A percentile compares a stretch with the other conserved stretches of the same genome.
Conservation (phyloP, 148 eudicot genomes). For the Oxyria digyna region DNA sequence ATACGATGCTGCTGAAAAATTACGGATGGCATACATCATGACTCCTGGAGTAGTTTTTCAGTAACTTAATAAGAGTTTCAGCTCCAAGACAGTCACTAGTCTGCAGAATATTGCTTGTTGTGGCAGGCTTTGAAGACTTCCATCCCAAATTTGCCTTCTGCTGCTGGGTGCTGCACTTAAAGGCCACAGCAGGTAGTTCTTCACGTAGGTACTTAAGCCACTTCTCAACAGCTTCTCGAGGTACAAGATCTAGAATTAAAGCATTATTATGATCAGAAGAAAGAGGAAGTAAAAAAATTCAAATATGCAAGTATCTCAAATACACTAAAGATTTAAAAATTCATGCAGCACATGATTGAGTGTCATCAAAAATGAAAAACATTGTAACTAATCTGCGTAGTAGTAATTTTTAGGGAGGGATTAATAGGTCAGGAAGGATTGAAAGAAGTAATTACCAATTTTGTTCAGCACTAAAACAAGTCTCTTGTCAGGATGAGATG, state of each 20-base stretch:
- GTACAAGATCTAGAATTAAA: constrained; percentile 67
- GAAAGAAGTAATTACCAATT: constrained; percentile 42
- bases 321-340: neutral
- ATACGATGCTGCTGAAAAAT: neutral
- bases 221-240: constrained; percentile 90
- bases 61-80: constrained; percentile 72
- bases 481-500: constrained; percentile 64
- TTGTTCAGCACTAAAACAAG: constrained; percentile 86
- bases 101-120: constrained; percentile 55
- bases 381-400: neutral
- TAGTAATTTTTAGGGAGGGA: neutral
- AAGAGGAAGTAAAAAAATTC: too few relatives aligned
- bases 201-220: constrained; percentile 99
- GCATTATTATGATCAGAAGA: neutral
- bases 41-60: constrained; percentile 92
- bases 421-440: neutral
- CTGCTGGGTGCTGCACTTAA: constrained; percentile 94
- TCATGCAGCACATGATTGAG: neutral
- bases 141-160: constrained; percentile 75
- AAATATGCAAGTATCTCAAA: neutral
- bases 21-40: constrained; percentile 46
- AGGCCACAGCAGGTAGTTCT: constrained; percentile 90
- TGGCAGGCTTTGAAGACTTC: constrained; percentile 61
- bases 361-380: neutral
- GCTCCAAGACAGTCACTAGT: constrained; percentile 98